phyloP scores from a whole-genome alignment of 495 filamentous ascomycete genomes.

The Talaromyces stipitatus region DNA sequence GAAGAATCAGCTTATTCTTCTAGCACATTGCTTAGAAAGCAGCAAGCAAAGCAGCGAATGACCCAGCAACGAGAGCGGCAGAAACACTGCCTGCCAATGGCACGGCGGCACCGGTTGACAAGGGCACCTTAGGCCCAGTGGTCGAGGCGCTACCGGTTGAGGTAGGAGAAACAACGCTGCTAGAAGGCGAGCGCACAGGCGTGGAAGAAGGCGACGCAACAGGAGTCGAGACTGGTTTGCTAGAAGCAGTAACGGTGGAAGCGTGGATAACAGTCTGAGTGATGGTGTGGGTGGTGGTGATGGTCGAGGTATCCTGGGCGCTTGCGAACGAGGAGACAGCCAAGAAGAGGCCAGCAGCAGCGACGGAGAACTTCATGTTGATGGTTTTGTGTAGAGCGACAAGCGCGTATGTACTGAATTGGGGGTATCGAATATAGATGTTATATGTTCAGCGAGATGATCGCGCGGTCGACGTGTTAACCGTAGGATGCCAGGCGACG shows the following conservation, averaged over 20 bases:
- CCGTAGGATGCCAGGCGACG: neutral
- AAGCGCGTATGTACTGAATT: neutral
- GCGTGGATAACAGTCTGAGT: conserved; percentile 5
- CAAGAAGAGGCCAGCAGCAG: conserved; percentile 2
- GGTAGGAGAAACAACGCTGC: neutral
- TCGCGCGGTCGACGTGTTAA: neutral
- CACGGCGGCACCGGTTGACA: neutral
- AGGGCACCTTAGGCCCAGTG: neutral
- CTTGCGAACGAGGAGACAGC: conserved; percentile 1
- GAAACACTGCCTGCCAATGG: neutral
- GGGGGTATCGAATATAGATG: neutral
- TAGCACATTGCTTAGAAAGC: neutral
- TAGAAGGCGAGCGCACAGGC: neutral
- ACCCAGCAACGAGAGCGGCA: conserved; percentile 6
- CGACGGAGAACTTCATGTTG: conserved; percentile 3
- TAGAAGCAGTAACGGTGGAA: neutral
- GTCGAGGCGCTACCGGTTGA: neutral
- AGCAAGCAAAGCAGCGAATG: conserved; percentile 6
- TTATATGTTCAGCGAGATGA: neutral
- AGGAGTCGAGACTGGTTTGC: neutral
- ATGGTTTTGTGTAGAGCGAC: neutral
- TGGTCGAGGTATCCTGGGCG: conserved; percentile 3
- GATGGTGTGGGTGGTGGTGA: conserved; percentile 5
- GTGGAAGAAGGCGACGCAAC: neutral
- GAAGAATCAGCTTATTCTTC: neutral